Evolutionary conservation across 306 rosid species (phyloP), one percentile per base, ranked within the genome.

Genomic region (Oemleria cerasiformis): DNA sequence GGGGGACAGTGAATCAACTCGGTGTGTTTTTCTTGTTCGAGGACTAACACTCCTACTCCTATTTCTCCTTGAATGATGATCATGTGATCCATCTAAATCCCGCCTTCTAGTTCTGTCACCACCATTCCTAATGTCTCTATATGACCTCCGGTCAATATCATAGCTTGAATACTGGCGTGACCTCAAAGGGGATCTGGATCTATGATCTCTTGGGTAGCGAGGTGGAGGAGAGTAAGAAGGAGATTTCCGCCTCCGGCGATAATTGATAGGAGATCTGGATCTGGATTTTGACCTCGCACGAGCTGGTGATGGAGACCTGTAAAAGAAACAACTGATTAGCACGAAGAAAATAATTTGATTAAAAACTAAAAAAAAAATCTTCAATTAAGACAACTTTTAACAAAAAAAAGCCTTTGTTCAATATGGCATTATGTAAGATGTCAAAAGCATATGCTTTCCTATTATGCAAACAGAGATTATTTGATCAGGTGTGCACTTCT

Each of bases 101-200:
- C 92, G 84, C 74, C 92, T 77, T 81, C 92, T 85, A 79, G 65
- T 73, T 84, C 91, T 86, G 68, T 91, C 96, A 76, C 77, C 56
- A 12, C 68, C 84, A 78, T 84, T 91, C 88, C 96, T 83, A 25
- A 34, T 40, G 79, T 88, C 92, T 81, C 95, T 86, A 72, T 79
- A 82, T 41, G 80, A 69, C 74, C 96, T 71, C 56, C 92, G 72
- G 23, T 80, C 96, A 83, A 71, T 78, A 36, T 84, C 97, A 84
- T 80, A 84, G 73, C 81, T 57, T 1, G 79, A 75, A 75, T 83
- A 68, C 76, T 80, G 84, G 72, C 84, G 89, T 75, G 84, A 67
- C 78, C 95, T 89, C 64, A 87, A 53, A 4, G 97, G 98, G 70
- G 98, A 91, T 82, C 94, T 84, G 47, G 97, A 93, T 68, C 95